phyloP scores from a whole-genome alignment of 176 grass and related monocot genomes.

The Cymbopogon citratus region DNA sequence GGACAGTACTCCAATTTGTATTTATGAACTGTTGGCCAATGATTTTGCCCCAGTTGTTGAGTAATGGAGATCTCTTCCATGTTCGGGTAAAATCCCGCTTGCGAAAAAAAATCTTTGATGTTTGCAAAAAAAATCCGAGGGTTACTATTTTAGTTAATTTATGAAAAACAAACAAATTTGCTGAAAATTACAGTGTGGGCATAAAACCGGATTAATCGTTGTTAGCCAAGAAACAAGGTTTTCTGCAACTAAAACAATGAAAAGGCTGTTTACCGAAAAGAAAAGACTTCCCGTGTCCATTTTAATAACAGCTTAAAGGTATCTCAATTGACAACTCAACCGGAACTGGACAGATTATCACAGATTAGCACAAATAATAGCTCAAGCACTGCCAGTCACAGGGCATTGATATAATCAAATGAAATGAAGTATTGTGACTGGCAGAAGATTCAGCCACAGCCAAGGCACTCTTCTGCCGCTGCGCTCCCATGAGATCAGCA shows the following conservation, averaged over 20 bases:
- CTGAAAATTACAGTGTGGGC: too few relatives aligned
- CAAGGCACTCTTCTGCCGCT: not conserved
- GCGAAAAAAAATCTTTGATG: too few relatives aligned
- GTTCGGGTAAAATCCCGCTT: too few relatives aligned
- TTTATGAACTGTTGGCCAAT: too few relatives aligned
- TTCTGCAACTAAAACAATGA: not conserved
- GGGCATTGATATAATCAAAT: not conserved
- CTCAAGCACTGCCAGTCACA: not conserved
- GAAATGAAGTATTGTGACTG: not conserved
- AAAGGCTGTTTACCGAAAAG: not conserved
- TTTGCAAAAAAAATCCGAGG: too few relatives aligned
- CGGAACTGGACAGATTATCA: not conserved
- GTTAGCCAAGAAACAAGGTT: not conserved
- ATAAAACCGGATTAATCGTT: too few relatives aligned
- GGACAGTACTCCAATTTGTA: too few relatives aligned
- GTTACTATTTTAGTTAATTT: too few relatives aligned
- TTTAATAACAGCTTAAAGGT: not conserved
- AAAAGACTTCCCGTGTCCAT: not conserved
- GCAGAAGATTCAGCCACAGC: not conserved
- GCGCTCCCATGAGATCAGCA: slow-evolving; percentile 67
- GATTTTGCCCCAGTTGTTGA: too few relatives aligned
- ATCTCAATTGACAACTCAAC: not conserved
- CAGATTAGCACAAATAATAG: not conserved
- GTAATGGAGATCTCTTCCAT: too few relatives aligned
- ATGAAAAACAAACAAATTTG: too few relatives aligned